Evolutionary conservation across 1,139 yeast species (phyloP), one percentile per base, ranked within the genome.

Genomic region (Sugiyamaella novakii): DNA sequence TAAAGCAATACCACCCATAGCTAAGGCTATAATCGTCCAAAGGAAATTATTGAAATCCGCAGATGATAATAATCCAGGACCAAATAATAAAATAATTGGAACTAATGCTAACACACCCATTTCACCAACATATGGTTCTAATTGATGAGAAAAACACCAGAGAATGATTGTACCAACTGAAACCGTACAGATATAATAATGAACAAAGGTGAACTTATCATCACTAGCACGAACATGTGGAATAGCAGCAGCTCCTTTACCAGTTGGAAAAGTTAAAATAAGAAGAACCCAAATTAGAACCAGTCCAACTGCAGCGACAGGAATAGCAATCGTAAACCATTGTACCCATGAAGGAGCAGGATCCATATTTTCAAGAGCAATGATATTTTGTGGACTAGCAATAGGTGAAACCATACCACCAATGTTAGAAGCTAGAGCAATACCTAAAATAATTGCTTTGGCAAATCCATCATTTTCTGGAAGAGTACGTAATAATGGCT

Each of bases 361-460:
- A 47, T 73, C 74, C 97, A 91, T 91, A 56, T 84, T 75, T 54
- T 88, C 88, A 46, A 91, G 74, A 1, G 96, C 95, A 61, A 91
- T 82, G 56, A 91, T 87, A 66, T 91, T 91, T 65, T 91, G 98
- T 3, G 98, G 98, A 6, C 96, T 87, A 1, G 97, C 88, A 63
- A 91, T 91, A 8, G 98, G 98, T 2, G 96, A 87, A 0, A 95
- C 85, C 95, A 89, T 89, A 60, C 98, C 98, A 22, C 96, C 97
- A 50, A 91, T 75, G 64, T 91, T 88, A 3, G 96, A 85, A 1
- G 97, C 94, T 50, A 91, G 72, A 0, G 97, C 97, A 59, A 91
- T 85, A 47, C 97, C 97, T 45, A 91, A 71, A 39, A 91, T 86
- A 59, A 91, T 73, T 1, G 95, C 91, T 64, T 87, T 83, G 8